Evolutionary conservation across 2,329 filamentous ascomycete species (phyloP).

Genomic region (Colletotrichum neosansevieriae): DNA sequence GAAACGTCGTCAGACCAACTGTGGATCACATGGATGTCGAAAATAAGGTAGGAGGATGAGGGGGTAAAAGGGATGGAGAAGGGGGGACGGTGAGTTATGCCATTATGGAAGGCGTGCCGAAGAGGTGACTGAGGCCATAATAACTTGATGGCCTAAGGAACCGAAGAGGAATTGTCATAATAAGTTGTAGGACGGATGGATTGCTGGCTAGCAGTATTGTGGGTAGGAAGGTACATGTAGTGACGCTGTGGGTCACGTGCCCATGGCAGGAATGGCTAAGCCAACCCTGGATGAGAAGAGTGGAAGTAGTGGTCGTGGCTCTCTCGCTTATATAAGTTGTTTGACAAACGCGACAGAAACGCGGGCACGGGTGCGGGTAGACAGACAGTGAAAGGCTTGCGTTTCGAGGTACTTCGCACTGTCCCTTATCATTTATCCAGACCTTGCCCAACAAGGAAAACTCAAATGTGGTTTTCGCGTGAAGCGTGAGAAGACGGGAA

Average conservation of each 20-base stretch:
- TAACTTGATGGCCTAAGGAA: not conserved
- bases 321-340: too few relatives aligned
- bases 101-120: not conserved
- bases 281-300: too few relatives aligned
- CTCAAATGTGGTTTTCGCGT: too few relatives aligned
- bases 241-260: too few relatives aligned
- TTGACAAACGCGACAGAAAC: too few relatives aligned
- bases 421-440: not conserved
- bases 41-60: not conserved
- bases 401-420: not conserved
- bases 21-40: not conserved
- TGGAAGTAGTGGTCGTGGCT: too few relatives aligned
- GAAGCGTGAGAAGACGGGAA: too few relatives aligned
- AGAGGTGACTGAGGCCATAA: not conserved
- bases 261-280: too few relatives aligned
- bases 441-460: too few relatives aligned
- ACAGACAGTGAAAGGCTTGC: not conserved
- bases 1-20: not conserved
- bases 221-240: too few relatives aligned
- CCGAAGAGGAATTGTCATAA: not conserved
- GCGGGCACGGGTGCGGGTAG: not conserved
- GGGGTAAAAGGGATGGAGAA: not conserved
- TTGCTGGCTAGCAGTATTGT: too few relatives aligned
- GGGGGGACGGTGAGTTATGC: not conserved
- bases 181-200: too few relatives aligned